Percentiles rank a stretch among this genome's conserved stretches.
These are phyloP conservation scores for Raffaelea albimanens DNA, from an alignment of 2,329 filamentous ascomycete genomes.

Conservation along the genomic window DNA sequence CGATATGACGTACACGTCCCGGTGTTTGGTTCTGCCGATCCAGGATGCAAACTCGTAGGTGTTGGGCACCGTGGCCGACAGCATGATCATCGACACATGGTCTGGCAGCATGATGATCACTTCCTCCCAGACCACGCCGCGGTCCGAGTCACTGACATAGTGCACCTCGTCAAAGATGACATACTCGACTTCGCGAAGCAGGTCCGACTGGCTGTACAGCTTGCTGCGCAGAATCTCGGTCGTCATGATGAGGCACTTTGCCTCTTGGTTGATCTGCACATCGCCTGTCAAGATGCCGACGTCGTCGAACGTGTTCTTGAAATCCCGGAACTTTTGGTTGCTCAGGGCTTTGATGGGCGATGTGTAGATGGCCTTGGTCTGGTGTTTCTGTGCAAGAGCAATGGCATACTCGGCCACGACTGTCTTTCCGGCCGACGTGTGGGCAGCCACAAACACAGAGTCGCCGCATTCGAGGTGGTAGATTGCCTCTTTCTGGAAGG, in stretches of 20 bases:
- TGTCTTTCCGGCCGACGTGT: conserved; percentile 96
- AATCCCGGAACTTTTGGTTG: conserved; percentile 98
- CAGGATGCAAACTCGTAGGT: conserved; percentile 97
- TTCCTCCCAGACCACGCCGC: conserved; percentile 98
- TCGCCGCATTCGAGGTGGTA: conserved; percentile 96
- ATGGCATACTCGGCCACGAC: conserved; percentile 98
- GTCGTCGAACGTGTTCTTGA: conserved; percentile 81
- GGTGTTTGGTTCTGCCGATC: conserved; percentile 96
- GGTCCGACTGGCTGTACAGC: conserved; percentile 90
- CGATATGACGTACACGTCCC: conserved; percentile 98
- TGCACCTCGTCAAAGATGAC: conserved; percentile 99
- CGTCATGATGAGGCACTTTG: conserved; percentile 98
- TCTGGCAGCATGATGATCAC: conserved; percentile 99
- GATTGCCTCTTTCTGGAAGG: conserved; percentile 96
- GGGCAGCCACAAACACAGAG: conserved; percentile 94
- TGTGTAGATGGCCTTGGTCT: conserved; percentile 99
- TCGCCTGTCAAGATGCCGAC: conserved; percentile 96
- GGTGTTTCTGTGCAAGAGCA: conserved; percentile 90
- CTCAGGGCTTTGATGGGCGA: conserved; percentile 97
- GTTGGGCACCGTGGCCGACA: conserved; percentile 95
- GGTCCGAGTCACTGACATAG: conserved; percentile 92
- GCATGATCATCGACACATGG: conserved; percentile 87
- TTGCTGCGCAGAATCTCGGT: conserved; percentile 97
- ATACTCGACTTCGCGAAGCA: conserved; percentile 95
- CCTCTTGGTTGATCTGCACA: conserved; percentile 95